Evolutionary conservation across 2,329 filamentous ascomycete genomes (phyloP), one percentile per base, ranked within the genome.

Genomic region (Botryotinia convoluta): DNA sequence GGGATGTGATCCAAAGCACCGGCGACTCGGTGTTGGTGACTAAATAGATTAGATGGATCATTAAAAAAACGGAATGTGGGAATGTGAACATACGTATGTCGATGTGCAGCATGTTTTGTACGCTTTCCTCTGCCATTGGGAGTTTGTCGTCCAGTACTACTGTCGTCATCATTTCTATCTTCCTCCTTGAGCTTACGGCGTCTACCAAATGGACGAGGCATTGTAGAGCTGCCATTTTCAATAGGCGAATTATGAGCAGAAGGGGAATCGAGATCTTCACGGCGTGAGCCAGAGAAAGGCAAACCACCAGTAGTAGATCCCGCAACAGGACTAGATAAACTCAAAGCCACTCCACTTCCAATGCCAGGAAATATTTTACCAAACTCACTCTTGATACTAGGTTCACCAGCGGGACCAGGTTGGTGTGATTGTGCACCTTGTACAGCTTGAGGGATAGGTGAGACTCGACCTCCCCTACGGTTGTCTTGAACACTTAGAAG

Each of bases 291-390:
- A 9, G 85, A 83, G 74, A 87, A 89, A 1, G 87, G 85, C 54
- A 86, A 74, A 87, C 84, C 59, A 82, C 84, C 75, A 83, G 85
- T 37, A 20, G 59, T 45, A 87, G 85, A 75, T 85, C 88, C 77
- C 85, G 88, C 74, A 86, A 78, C 77, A 64, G 86, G 84, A 51
- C 84, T 83, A 48, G 85, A 83, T 22, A 83, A 82, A 61, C 83
- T 84, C 32, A 85, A 86, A 42, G 84, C 88, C 29, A 91, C 85
- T 51, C 90, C 90, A 81, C 89, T 91, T 26, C 90, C 95, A 77
- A 98, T 94, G n/a, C 95, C 95, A 29, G 93, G 94, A 83, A 97
- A 98, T 87, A 98, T 97, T 75, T 94, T 91, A 42, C 95, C 95
- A 81, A 98, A 95, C 81, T 98, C 95, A 80, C 91, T 97, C 85